phyloP scores from a whole-genome alignment of 805 yeast species.

The Barnettozyma sp. region DNA sequence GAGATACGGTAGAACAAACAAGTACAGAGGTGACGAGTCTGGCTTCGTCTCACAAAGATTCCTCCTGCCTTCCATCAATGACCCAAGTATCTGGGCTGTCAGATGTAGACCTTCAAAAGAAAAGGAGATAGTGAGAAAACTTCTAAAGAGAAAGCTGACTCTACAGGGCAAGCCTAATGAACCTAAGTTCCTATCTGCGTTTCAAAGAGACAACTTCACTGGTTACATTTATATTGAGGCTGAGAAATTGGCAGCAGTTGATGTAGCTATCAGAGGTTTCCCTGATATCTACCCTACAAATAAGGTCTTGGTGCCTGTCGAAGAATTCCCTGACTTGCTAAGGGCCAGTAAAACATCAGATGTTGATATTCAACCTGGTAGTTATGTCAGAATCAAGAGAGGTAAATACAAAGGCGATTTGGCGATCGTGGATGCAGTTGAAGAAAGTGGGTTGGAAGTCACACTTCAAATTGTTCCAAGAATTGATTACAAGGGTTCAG shows the following conservation, averaged over 20 bases:
- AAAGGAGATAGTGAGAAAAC: constrained; percentile 78
- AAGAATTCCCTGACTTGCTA: constrained; percentile 87
- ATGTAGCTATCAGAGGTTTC: constrained; percentile 80
- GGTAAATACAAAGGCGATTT: constrained; percentile 91
- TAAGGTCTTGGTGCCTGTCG: constrained; percentile 86
- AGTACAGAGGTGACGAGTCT: constrained; percentile 75
- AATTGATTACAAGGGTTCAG: constrained; percentile 75
- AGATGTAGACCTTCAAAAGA: constrained; percentile 91
- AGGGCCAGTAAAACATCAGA: constrained; percentile 87
- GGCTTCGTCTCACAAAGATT: constrained; percentile 89
- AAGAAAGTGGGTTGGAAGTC: constrained; percentile 95
- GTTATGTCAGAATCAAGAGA: constrained; percentile 82
- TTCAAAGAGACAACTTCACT: constrained; percentile 87
- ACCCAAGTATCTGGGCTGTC: constrained; percentile 94
- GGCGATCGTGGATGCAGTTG: constrained; percentile 86
- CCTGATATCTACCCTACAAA: constrained; percentile 73
- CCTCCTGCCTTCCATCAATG: constrained; percentile 90
- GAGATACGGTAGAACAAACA: constrained; percentile 81
- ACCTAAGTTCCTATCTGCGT: constrained; percentile 80
- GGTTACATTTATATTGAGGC: constrained; percentile 96
- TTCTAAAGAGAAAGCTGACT: constrained; percentile 77
- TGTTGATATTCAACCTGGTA: constrained; percentile 83
- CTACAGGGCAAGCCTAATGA: constrained; percentile 68
- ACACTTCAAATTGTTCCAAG: constrained; percentile 89
- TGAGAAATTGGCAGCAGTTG: constrained; percentile 85